Evolutionary conservation across 208 protist genomes (phyloP), one percentile per base, ranked within the genome.

Genomic region (Borovskyia barvae): DNA sequence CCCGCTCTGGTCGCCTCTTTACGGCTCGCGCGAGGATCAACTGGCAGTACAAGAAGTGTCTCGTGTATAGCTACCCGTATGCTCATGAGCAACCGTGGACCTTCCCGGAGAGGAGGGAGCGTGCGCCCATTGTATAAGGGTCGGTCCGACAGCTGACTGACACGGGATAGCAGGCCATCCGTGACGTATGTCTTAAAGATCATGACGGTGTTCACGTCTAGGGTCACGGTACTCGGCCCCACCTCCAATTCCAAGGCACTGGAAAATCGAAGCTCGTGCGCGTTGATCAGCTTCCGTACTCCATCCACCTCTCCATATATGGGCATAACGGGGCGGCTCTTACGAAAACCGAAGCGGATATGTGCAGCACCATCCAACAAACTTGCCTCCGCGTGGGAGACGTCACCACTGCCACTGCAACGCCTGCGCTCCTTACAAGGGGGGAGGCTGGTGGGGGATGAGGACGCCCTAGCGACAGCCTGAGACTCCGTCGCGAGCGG

Each of bases 141-240:
- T 14, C 89, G 80, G 19, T 76, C 75, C 4, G 60, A 53, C 14
- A 95, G 33, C 4, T 53, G 35, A 3, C 77, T 60, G 26, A 92
- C 43, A 7, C 78, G 68, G 3, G 80, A 72, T 49, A 92, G 88
- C 40, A 91, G 74, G 42, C 89, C 89, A 0, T 40, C 66, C 14
- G 72, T 64, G 59, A 91, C 88, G 71, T 93, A 93, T 30, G 64
- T 61, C 57, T 84, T 82, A 25, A 95, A 69, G 25, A 83, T 51
- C 76, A 87, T 74, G 19, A 93, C 49, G 30, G 85, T 87, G 57
- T 87, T 57, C 28, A 89, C 50, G 58, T 95, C 89, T 8, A 93
- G 42, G 22, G 68, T 56, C 40, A 91, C 58, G 11, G 74, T 77
- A 69, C 82, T 92, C 25, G 77, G 66, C 14, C 73, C 73, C 0